These are phyloP conservation scores for Lentinula boryana DNA, from an alignment of 768 basidiomycete genomes.

Conservation along the genomic window DNA sequence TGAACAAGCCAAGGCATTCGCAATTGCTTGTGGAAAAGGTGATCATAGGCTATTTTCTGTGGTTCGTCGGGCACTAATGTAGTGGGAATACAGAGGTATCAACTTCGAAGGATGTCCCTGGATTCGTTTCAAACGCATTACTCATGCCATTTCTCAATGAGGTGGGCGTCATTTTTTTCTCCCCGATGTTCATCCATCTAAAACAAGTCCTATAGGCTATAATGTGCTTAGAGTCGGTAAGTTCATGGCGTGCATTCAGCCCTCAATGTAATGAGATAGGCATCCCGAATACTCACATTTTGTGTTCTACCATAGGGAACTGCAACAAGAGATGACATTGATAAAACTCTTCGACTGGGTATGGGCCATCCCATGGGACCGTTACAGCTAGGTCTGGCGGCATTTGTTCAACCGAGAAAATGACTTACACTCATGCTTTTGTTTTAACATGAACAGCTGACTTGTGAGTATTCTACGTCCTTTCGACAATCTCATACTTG, in stretches of 20 bases:
- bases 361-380: conserved; percentile 98
- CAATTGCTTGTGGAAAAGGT: conserved; percentile 89
- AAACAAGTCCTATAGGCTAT: conserved; percentile 55
- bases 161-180: conserved; percentile 28
- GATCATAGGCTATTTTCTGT: conserved; percentile 6
- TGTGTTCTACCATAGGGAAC: conserved; percentile 47
- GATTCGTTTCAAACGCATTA: conserved; percentile 91
- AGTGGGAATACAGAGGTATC: conserved; percentile 65
- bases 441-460: conserved; percentile 31
- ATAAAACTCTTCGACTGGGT: conserved; percentile 88
- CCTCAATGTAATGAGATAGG: background rate
- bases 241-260: background rate
- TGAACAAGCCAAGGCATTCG: conserved; percentile 73
- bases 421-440: background rate
- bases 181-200: conserved; percentile 1
- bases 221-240: conserved; percentile 85
- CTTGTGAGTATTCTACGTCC: conserved; percentile 35
- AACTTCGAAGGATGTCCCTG: conserved; percentile 86
- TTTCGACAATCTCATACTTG: background rate
- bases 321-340: conserved; percentile 93
- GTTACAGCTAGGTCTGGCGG: conserved; percentile 63
- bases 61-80: background rate
- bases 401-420: background rate
- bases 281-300: background rate
- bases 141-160: conserved; percentile 98